These are phyloP conservation scores for Elsinoe necatrix DNA, from an alignment of 2,329 filamentous ascomycete genomes.

Conservation along the genomic window DNA sequence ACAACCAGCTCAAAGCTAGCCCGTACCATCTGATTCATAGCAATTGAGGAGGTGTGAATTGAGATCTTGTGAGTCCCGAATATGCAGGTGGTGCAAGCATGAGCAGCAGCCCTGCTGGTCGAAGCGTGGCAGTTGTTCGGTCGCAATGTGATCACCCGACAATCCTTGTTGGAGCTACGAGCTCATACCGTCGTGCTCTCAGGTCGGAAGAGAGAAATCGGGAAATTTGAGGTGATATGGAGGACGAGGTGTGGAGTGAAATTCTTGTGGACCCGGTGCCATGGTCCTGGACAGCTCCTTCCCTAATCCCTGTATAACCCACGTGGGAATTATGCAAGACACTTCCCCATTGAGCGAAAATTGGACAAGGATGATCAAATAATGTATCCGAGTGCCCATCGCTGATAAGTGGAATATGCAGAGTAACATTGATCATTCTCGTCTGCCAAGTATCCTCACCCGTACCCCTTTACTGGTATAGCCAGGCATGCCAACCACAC, in stretches of 20 bases:
- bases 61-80: neutral
- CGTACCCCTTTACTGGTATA: slow-evolving; percentile 2
- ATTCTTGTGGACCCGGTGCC: neutral
- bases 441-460: neutral
- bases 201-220: neutral
- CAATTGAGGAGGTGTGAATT: neutral
- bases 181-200: no score
- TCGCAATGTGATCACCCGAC: no score
- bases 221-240: neutral
- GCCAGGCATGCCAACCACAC: slow-evolving; percentile 7
- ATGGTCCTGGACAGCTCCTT: neutral
- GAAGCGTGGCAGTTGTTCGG: no score
- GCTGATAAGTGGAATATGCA: neutral
- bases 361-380: neutral
- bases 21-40: neutral
- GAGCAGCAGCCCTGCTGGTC: neutral
- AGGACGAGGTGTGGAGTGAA: neutral
- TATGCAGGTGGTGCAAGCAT: neutral
- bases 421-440: neutral
- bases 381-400: neutral
- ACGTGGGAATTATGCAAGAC: neutral
- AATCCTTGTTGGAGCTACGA: no score
- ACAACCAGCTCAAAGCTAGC: neutral
- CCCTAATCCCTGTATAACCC: neutral
- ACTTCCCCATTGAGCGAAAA: neutral